These are phyloP conservation scores for Cystobasidium sp. DNA, from an alignment of 1,284 basidiomycete genomes.

Conservation along the genomic window DNA sequence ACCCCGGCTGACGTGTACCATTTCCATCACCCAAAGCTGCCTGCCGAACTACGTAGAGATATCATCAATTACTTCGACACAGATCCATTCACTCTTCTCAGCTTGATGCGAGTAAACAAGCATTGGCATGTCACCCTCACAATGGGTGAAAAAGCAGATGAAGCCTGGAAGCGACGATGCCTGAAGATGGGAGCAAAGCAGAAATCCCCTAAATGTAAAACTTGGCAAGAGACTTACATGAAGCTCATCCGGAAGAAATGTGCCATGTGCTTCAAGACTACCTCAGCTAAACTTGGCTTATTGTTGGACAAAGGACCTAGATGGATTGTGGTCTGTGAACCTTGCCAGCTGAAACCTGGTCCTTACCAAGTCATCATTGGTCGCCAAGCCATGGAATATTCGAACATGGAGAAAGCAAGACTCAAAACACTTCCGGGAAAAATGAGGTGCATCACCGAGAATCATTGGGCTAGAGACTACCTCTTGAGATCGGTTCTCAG, in stretches of 20 bases:
- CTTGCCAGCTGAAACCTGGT: background rate
- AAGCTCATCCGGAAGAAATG: background rate
- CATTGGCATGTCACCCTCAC: background rate
- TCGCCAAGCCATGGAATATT: too few relatives aligned
- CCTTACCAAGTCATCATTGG: background rate
- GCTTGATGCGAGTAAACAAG: background rate
- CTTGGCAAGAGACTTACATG: conserved; percentile 5
- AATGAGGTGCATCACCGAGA: too few relatives aligned
- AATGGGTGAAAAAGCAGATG: background rate
- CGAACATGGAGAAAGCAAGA: too few relatives aligned
- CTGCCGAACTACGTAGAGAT: background rate
- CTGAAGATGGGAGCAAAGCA: background rate
- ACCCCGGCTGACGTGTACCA: background rate
- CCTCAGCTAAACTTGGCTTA: background rate
- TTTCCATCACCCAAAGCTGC: background rate
- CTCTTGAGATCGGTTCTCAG: too few relatives aligned
- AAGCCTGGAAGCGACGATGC: background rate
- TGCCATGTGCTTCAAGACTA: background rate
- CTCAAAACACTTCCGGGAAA: too few relatives aligned
- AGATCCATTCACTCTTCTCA: conserved; percentile 1
- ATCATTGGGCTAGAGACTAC: too few relatives aligned
- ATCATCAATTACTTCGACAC: background rate
- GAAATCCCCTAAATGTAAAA: background rate
- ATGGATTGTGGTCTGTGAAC: background rate
- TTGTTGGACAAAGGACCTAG: background rate